phyloP scores from a whole-genome alignment of 148 eudicot species.

The Talinum fruticosum region DNA sequence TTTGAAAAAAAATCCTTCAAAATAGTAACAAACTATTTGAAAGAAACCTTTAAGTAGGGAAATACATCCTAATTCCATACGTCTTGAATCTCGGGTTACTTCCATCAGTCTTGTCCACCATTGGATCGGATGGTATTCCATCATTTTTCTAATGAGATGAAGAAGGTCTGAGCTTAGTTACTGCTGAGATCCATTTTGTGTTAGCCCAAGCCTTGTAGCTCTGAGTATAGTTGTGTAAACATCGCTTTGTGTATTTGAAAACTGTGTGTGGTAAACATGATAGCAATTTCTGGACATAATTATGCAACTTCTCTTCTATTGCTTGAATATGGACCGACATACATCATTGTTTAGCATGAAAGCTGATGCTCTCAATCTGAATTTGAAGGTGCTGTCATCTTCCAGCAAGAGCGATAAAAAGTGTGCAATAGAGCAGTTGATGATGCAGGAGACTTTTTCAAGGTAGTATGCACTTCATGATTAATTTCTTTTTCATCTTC shows the following conservation, averaged over 20 bases:
- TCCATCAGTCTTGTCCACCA: background rate
- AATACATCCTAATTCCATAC: background rate
- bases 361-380: slow-evolving; percentile 15
- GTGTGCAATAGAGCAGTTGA: slow-evolving; percentile 56
- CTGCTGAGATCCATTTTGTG: background rate
- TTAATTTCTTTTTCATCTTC: background rate
- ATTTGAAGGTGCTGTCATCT: slow-evolving; percentile 29
- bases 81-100: background rate
- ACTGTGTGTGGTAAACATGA: background rate
- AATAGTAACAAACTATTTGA: background rate
- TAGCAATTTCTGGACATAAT: background rate
- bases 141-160: background rate
- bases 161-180: background rate
- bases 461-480: slow-evolving; percentile 45
- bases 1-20: too few relatives aligned
- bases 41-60: background rate
- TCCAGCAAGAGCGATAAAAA: slow-evolving; percentile 46
- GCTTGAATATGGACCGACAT: background rate
- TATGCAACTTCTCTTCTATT: background rate
- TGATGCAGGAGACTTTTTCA: slow-evolving; percentile 64
- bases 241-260: background rate
- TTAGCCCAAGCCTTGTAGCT: background rate
- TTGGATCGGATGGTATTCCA: background rate
- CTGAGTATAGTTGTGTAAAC: background rate
- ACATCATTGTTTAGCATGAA: background rate